Base-by-base conservation (phyloP, 148 eudicot genomes). In the Tetragonia tetragonoides region DNA sequence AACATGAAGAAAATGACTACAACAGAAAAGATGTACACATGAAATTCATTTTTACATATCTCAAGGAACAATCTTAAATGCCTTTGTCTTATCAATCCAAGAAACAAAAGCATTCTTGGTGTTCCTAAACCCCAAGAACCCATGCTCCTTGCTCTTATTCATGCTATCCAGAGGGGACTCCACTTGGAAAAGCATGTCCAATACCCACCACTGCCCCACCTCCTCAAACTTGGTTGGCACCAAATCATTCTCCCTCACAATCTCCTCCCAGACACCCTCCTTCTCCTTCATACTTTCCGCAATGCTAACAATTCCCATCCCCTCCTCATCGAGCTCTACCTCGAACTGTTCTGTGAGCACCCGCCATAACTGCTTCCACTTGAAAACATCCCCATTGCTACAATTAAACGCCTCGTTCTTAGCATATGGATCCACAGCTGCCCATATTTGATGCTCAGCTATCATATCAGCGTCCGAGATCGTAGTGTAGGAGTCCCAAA, bases 71-170 rank as follows among this genome's bases (percentile, higher is more conserved):
- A 82, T 76, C 85, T 80, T 85, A 54, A 56, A 85, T 20, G 83
- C 87, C 70, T 77, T 82, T 83, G 65, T 80, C 81, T 85, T 85
- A 75, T 85, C 87, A 57, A 85, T 65, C 85, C 85, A 85, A 77
- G 86, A 80, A 75, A 75, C 61, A 14, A 85, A 37, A 34, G 88
- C 63, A 49, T 80, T 82, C 70, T 85, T 80, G 38, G 86, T 85
- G 73, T 83, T 85, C 66, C 86, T 70, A 39, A 85, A 85, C 41
- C 86, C 88, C n/a, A 83, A 75, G 70, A 85, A 85, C 10, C 88
- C 86, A 78, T 85, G 86, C 54, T 86, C 88, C 73, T 86, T 86
- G 66, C 88, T 86, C 85, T 86, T 86, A 66, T 86, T 86, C 88
- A 83, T 86, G 49, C 49, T 83, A 73, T 81, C 84, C 74, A 83